Conservation (phyloP, 73 alveolate species). For the Paramecium sexaurelia region DNA sequence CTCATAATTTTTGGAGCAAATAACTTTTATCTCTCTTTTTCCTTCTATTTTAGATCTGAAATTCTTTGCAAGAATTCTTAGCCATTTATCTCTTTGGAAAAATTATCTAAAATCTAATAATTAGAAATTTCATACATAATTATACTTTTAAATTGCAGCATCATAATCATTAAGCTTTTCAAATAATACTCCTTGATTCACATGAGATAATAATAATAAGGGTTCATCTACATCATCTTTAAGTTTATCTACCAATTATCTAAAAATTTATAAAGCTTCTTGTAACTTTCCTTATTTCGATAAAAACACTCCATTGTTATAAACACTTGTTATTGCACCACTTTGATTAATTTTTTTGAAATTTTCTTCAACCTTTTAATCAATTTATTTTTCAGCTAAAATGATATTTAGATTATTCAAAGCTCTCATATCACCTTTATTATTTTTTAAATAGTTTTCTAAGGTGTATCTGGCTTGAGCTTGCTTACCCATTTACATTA, state of each 20-base stretch:
- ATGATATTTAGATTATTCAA: constrained; percentile 12
- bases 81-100: background rate
- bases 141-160: constrained; percentile 33
- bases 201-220: background rate
- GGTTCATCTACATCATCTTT: constrained; percentile 30
- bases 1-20: constrained; percentile 32
- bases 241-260: background rate
- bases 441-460: constrained; percentile 48
- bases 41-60: background rate
- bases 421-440: constrained; percentile 57
- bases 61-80: constrained; percentile 17
- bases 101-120: background rate
- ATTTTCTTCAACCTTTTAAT: constrained; percentile 39
- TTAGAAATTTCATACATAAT: background rate
- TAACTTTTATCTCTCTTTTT: background rate
- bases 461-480: constrained; percentile 43
- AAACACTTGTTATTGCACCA: constrained; percentile 30
- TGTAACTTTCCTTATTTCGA: constrained; percentile 44
- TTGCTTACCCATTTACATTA: constrained; percentile 19
- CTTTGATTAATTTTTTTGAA: constrained; percentile 19
- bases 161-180: constrained; percentile 7
- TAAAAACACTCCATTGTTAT: constrained; percentile 49
- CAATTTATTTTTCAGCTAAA: constrained; percentile 10
- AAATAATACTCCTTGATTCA: constrained; percentile 29
- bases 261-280: constrained; percentile 29